A percentile compares a stretch with the other conserved stretches of the same genome.
phyloP scores from a whole-genome alignment of 805 yeast species.

The Yarrowia hollandica region DNA sequence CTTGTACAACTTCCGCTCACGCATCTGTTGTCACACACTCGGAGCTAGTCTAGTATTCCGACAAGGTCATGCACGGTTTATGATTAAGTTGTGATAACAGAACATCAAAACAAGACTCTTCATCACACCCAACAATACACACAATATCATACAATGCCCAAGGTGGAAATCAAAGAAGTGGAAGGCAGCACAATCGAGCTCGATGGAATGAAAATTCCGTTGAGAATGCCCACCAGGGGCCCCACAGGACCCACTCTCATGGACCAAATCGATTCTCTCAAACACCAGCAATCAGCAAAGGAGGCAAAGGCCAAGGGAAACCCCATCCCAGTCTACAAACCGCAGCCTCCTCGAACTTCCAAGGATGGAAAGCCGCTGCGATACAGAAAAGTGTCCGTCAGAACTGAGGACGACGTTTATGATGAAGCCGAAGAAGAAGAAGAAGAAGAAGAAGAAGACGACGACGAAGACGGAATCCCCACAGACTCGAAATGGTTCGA shows the following conservation, averaged over 20 bases:
- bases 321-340: background rate
- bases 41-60: too few species aligned
- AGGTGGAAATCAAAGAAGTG: conserved; percentile 23
- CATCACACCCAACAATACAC: background rate
- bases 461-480: conserved; percentile 2
- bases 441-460: conserved; percentile 23
- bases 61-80: background rate
- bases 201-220: conserved; percentile 15
- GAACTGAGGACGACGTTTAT: background rate
- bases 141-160: background rate
- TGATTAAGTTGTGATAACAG: conserved; percentile 21
- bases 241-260: conserved; percentile 14
- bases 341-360: conserved; percentile 3
- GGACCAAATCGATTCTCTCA: conserved; percentile 4
- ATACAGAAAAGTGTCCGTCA: conserved; percentile 13
- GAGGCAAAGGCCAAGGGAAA: conserved; percentile 7
- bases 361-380: conserved; percentile 1
- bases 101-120: background rate
- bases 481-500: conserved; percentile 37
- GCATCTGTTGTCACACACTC: too few species aligned
- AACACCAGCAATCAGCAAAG: background rate
- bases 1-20: too few species aligned
- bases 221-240: conserved; percentile 4
- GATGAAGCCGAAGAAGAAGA: background rate
- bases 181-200: conserved; percentile 8